Evolutionary conservation across 495 filamentous ascomycete genomes (phyloP).

Genomic region (Pyrenula aspistea): DNA sequence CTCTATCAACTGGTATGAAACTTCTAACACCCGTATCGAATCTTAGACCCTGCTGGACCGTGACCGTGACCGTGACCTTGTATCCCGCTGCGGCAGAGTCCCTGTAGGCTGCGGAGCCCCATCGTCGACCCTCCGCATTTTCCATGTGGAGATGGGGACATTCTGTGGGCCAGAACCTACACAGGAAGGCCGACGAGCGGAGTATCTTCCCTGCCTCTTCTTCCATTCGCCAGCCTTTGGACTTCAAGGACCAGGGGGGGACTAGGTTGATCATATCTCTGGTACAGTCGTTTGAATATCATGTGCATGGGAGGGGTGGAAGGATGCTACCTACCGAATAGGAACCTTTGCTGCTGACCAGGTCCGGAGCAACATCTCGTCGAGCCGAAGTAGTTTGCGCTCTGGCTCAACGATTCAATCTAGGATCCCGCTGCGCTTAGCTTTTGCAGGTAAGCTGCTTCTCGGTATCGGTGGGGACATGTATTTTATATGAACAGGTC

Average conservation of each 20-base stretch:
- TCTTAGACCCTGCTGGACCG: too few relatives aligned
- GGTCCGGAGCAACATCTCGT: not conserved
- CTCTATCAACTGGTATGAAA: too few relatives aligned
- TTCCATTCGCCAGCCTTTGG: not conserved
- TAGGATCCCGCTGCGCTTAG: not conserved
- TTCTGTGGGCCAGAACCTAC: not conserved
- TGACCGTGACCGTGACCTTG: too few relatives aligned
- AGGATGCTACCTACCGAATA: not conserved
- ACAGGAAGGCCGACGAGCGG: not conserved
- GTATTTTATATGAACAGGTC: not conserved
- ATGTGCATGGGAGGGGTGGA: not conserved
- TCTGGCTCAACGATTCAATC: not conserved
- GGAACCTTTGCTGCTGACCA: not conserved
- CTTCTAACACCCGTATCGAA: too few relatives aligned
- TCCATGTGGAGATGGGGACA: not conserved
- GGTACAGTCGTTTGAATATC: not conserved
- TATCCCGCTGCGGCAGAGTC: not conserved
- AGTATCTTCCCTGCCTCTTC: not conserved
- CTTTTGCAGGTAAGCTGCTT: not conserved
- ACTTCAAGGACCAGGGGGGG: not conserved
- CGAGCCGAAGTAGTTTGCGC: not conserved
- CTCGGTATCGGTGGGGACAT: not conserved
- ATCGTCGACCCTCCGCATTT: not conserved
- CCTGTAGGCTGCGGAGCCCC: not conserved
- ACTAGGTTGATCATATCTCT: not conserved